Percentiles rank a stretch among this genome's conserved stretches.
These are phyloP conservation scores for Mrakia blollopis DNA, from an alignment of 768 basidiomycete species.

Conservation along the genomic window DNA sequence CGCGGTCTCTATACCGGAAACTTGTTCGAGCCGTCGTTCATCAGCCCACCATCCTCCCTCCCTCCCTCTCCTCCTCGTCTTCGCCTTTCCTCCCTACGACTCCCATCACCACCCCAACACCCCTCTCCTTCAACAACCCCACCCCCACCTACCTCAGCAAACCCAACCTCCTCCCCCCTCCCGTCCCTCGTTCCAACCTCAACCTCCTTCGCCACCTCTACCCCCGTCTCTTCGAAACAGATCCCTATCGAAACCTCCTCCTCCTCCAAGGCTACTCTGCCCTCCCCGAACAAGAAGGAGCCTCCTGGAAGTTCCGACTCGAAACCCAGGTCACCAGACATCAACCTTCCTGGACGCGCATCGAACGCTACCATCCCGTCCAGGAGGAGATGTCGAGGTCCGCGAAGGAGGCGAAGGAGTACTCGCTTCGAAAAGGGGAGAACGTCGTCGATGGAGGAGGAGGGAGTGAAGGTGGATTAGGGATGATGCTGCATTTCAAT, in stretches of 20 bases:
- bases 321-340: background rate
- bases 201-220: constrained; percentile 1
- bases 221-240: background rate
- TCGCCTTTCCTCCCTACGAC: background rate
- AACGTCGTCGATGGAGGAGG: background rate
- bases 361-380: background rate
- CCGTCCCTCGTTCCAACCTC: constrained; percentile 13
- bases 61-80: background rate
- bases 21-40: constrained; percentile 11
- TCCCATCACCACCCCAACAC: background rate
- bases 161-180: background rate
- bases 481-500: background rate
- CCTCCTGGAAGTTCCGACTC: background rate
- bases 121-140: background rate
- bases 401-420: background rate
- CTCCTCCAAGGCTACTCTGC: constrained; percentile 7
- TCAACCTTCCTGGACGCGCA: background rate
- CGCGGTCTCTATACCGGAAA: background rate
- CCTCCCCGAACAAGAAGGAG: background rate
- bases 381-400: no score
- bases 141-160: background rate
- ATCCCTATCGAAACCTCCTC: background rate
- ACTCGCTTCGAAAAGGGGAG: background rate
- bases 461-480: background rate
- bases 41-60: background rate